phyloP scores from a whole-genome alignment of 106 monocot species.

The Acanthochlamys bracteata region DNA sequence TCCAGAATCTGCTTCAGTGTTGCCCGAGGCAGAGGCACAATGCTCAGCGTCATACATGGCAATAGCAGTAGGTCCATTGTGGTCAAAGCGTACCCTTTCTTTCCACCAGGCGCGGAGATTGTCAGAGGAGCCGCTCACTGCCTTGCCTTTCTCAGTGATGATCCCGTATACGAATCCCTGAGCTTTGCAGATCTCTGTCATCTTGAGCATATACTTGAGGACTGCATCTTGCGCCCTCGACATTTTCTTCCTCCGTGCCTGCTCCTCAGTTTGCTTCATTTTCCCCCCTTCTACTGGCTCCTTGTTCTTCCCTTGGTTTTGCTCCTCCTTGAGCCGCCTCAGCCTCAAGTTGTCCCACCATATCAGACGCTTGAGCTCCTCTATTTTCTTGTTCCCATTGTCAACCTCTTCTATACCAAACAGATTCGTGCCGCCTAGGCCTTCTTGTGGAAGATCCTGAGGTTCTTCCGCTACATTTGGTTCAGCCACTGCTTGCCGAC shows the following conservation, averaged over 20 bases:
- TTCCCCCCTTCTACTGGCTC: constrained; percentile 13
- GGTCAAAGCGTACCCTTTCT: constrained; percentile 32
- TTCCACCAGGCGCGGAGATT: constrained; percentile 44
- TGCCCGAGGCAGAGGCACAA: not conserved
- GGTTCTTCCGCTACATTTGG: too few species aligned
- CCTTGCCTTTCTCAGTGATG: constrained; percentile 37
- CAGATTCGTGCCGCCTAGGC: not conserved
- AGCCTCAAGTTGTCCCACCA: constrained; percentile 30
- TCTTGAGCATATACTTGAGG: constrained; percentile 31
- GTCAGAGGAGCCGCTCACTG: constrained; percentile 34
- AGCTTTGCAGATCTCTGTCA: constrained; percentile 34
- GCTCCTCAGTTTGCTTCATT: constrained; percentile 25
- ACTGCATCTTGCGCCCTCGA: constrained; percentile 29
- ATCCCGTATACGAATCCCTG: constrained; percentile 44
- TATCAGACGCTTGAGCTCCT: constrained; percentile 31
- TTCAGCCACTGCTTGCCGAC: too few species aligned
- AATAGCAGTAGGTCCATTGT: constrained; percentile 28
- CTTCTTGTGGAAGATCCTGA: too few species aligned
- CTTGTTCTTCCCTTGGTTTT: constrained; percentile 15
- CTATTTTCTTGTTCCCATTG: constrained; percentile 22
- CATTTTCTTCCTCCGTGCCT: constrained; percentile 40
- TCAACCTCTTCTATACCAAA: not conserved
- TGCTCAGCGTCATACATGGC: constrained; percentile 12
- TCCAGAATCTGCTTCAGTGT: not conserved
- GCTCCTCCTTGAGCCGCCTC: constrained; percentile 28